Conservation (phyloP, 2,329 filamentous ascomycete genomes). For the Fusarium heterosporum region DNA sequence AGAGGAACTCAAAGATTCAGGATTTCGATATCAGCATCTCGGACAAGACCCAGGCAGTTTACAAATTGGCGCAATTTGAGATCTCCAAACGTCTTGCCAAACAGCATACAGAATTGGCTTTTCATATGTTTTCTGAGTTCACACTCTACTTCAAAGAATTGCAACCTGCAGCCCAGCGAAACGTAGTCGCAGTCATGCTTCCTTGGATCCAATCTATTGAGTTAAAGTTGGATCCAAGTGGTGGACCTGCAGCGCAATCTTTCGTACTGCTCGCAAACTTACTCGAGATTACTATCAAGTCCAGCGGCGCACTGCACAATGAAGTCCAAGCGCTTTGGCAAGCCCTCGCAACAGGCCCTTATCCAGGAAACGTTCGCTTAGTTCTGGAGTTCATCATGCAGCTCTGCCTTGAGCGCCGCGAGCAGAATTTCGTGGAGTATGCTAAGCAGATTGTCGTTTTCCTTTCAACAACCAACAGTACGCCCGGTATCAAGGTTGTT, state of each 20-base stretch:
- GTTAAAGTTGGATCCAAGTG: slow-evolving; percentile 89
- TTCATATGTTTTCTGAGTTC: slow-evolving; percentile 96
- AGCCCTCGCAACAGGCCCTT: slow-evolving; percentile 90
- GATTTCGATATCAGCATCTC: slow-evolving; percentile 99
- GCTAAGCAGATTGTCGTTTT: slow-evolving; percentile 99
- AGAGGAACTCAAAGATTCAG: slow-evolving; percentile 86
- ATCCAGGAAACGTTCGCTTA: slow-evolving; percentile 92
- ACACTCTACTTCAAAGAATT: slow-evolving; percentile 92
- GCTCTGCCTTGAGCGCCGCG: slow-evolving; percentile 89
- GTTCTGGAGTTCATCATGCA: slow-evolving; percentile 97
- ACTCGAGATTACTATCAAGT: slow-evolving; percentile 95
- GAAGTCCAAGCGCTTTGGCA: slow-evolving; percentile 99
- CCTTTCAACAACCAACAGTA: slow-evolving; percentile 79
- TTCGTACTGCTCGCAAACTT: slow-evolving; percentile 96
- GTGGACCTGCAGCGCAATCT: slow-evolving; percentile 88
- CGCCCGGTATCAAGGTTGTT: slow-evolving; percentile 88
- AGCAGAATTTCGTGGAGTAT: slow-evolving; percentile 98
- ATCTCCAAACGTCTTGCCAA: slow-evolving; percentile 91
- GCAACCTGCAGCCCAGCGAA: slow-evolving; percentile 84
- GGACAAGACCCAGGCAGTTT: slow-evolving; percentile 97
- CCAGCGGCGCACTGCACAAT: slow-evolving; percentile 87
- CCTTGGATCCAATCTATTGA: slow-evolving; percentile 98
- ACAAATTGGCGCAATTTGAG: slow-evolving; percentile 97
- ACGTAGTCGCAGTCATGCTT: slow-evolving; percentile 92
- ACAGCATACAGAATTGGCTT: slow-evolving; percentile 89